Conservation (phyloP, 441 rosid species). For the Adansonia madagascariensis region DNA sequence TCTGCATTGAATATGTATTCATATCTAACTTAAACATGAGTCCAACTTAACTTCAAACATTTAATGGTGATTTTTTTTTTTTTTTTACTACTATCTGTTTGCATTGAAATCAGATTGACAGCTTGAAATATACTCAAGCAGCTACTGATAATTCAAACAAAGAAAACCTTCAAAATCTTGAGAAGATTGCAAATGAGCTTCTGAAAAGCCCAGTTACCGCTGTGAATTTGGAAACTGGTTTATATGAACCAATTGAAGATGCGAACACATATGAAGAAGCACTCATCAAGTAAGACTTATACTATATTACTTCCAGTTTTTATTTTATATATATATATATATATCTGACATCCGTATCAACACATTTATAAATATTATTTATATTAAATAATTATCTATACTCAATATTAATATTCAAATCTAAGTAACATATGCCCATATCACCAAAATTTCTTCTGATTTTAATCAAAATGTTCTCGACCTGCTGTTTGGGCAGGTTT, state of each 20-base stretch:
- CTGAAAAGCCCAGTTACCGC: constrained; percentile 17
- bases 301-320: not conserved
- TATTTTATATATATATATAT: no score
- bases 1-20: no score
- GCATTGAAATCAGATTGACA: constrained; percentile 19
- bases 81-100: not conserved
- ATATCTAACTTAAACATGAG: no score
- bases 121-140: constrained; percentile 18
- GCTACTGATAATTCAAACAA: constrained; percentile 11
- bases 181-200: constrained; percentile 10
- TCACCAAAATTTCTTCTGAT: not conserved
- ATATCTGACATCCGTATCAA: no score
- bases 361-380: no score
- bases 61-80: not conserved
- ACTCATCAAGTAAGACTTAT: constrained; percentile 18
- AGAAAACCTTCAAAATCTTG: constrained; percentile 26
- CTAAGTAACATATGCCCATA: no score
- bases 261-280: constrained; percentile 26
- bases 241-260: constrained; percentile 14
- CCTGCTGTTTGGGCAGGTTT: not conserved
- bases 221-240: constrained; percentile 29
- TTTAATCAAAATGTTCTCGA: not conserved
- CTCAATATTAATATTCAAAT: no score
- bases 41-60: no score
- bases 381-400: no score